Evolutionary conservation across 805 yeast species (phyloP), one percentile per base, ranked within the genome.

Genomic region (Teunomyces atbi): DNA sequence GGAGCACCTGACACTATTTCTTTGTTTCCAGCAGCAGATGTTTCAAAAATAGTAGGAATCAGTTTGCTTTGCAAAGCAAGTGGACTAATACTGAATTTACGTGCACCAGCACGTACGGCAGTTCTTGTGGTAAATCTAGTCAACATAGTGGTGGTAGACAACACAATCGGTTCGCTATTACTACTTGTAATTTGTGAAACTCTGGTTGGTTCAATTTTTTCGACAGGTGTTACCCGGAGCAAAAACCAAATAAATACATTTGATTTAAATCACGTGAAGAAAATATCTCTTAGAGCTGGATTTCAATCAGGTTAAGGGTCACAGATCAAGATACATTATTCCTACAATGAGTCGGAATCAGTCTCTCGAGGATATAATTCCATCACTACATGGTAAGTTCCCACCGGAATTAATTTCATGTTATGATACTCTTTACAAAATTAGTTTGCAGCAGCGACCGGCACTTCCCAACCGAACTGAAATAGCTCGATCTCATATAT

Each of bases 1-100:
- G 96, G 96, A 8, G 96, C 95, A 11, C 96, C 96, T 48, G 86
- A 79, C 46, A 84, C 69, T 29, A 81, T 51, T 64, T 86, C 90
- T 57, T 81, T 81, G 75, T 73, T 29, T 46, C 38, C 21, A 46
- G 54, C 23, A 53, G 40, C 35, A 52, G 60, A 19, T 57, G 58
- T 29, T 16, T 41, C 44, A 35, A 58, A 56, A 30, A 65, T 49
- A 28, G 61, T 61, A 8, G 69, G 59, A 21, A 21, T 21, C 16
- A 57, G 55, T 27, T 52, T 49, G 27, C 48, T 51, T 47, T 66
- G 68, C 32, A 50, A 38, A 20, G 48, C 39, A 13, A 44, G 36
- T 21, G 53, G 21, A 15, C 59, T 46, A 37, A 49, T 40, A 39
- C 69, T 53, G 40, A 69, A 57, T 30, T 51, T 50, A 48, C 73